A percentile compares a stretch with the other conserved stretches of the same genome.
Evolutionary conservation across 1,139 yeast genomes (phyloP).

Genomic region (Geotrichum citri-aurantii): DNA sequence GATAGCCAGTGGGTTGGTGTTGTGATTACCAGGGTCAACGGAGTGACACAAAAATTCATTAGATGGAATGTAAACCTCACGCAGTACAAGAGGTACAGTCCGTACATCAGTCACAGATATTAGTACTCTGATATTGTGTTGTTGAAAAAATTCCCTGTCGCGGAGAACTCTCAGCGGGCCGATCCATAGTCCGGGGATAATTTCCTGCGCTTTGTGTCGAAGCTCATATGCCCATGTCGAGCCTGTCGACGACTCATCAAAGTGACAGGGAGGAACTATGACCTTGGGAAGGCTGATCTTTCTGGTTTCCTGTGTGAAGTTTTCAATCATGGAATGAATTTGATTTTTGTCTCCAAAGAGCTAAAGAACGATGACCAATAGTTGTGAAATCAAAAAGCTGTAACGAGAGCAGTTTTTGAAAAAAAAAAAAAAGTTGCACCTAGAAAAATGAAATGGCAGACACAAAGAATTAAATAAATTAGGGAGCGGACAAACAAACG

Average conservation of each 20-base stretch:
- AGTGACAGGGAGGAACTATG: slow-evolving; percentile 29
- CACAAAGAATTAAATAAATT: background rate
- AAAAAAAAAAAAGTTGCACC: background rate
- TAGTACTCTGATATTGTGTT: slow-evolving; percentile 26
- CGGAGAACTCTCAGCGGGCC: slow-evolving; percentile 32
- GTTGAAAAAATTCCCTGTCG: slow-evolving; percentile 25
- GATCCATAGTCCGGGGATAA: slow-evolving; percentile 30
- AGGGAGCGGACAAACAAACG: background rate
- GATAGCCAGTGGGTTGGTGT: slow-evolving; percentile 19
- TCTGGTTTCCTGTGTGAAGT: background rate
- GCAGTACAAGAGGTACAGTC: slow-evolving; percentile 9
- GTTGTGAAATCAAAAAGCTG: too few species aligned
- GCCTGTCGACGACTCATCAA: slow-evolving; percentile 25
- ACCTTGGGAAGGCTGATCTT: slow-evolving; percentile 23
- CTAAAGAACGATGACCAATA: too few species aligned
- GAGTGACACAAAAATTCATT: slow-evolving; percentile 17
- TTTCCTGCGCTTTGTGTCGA: slow-evolving; percentile 23
- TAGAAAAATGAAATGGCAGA: background rate
- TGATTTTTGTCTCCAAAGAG: too few species aligned
- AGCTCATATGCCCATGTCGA: slow-evolving; percentile 32
- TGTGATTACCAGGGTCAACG: slow-evolving; percentile 22
- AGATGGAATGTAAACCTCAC: slow-evolving; percentile 16
- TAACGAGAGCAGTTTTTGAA: background rate
- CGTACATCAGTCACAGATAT: slow-evolving; percentile 21
- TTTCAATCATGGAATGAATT: background rate